Conservation (phyloP, 257 asterid genomes). For the Solanum clarkiae region DNA sequence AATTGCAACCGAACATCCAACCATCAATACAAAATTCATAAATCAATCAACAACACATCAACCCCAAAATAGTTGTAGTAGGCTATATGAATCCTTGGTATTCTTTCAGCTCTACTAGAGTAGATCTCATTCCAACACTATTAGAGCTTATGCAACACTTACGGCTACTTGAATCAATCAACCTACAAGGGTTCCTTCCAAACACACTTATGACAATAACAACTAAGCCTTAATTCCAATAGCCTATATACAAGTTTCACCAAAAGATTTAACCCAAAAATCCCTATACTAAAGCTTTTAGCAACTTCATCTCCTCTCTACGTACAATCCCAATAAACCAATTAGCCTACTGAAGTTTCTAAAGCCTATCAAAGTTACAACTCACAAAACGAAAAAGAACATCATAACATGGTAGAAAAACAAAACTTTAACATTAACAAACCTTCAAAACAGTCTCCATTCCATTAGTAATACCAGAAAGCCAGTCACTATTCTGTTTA, state of each 20-base stretch:
- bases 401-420: background rate
- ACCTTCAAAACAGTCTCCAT: slow-evolving; percentile 97
- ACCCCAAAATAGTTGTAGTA: background rate
- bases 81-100: background rate
- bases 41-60: background rate
- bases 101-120: background rate
- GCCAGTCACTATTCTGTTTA: slow-evolving; percentile 80
- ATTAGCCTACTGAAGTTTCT: background rate
- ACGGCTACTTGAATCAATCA: background rate
- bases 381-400: background rate
- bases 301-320: background rate
- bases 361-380: background rate
- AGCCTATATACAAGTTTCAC: background rate
- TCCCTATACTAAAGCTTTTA: background rate
- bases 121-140: background rate
- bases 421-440: slow-evolving; percentile 6
- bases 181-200: background rate
- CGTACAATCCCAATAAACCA: background rate
- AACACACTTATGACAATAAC: background rate
- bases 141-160: background rate
- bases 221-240: background rate
- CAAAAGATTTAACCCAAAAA: background rate
- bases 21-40: background rate
- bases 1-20: background rate
- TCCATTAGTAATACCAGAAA: slow-evolving; percentile 81